Base-by-base conservation (phyloP, 805 yeast genomes). In the Yarrowia sp. region DNA sequence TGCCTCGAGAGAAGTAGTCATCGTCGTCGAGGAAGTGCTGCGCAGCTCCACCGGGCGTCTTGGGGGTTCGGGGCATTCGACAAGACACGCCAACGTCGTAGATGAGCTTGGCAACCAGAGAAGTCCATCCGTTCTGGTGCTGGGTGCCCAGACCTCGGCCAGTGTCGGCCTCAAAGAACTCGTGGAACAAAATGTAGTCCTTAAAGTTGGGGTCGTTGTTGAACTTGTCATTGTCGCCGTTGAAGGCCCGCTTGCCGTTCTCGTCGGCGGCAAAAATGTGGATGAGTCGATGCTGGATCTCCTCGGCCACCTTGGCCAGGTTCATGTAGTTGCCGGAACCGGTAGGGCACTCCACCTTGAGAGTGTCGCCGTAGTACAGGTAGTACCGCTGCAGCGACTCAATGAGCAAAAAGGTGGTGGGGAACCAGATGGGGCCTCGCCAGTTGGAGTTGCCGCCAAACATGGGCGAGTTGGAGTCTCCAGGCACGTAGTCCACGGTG, bases 391-490 rank as follows among this genome's bases (percentile, higher is more conserved):
- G 95, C 73, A 92, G 81, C 0, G 97, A 87, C 80, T 92, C 98
- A 69, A 92, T 91, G 48, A 92, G 80, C 71, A 92, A 81, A 78
- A 92, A 92, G 75, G 89, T 92, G 12, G 91, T 91, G 22, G 98
- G 97, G 83, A 92, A 92, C 98, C 98, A 92, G 73, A 92, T 92
- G 15, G 98, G 97, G 2, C 98, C 98, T 78, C 98, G 85, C 98
- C 98, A 92, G 79, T 92, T 92, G 26, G 97, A 92, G 77, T 92
- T 92, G 70, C 98, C 98, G 64, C 98, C 98, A 83, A 92, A 92
- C 86, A 93, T 85, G 5, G 97, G 97, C 7, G 96, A 89, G 76
- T 91, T 94, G 38, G 96, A 89, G 75, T 91, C 97, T 40, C 97
- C 97, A 5, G 97, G 89, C 67, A 91, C 84, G 78, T 92, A 91